Evolutionary conservation across 148 eudicot species (phyloP), one percentile per base, ranked within the genome.

Genomic region (Polygonum maritimum): DNA sequence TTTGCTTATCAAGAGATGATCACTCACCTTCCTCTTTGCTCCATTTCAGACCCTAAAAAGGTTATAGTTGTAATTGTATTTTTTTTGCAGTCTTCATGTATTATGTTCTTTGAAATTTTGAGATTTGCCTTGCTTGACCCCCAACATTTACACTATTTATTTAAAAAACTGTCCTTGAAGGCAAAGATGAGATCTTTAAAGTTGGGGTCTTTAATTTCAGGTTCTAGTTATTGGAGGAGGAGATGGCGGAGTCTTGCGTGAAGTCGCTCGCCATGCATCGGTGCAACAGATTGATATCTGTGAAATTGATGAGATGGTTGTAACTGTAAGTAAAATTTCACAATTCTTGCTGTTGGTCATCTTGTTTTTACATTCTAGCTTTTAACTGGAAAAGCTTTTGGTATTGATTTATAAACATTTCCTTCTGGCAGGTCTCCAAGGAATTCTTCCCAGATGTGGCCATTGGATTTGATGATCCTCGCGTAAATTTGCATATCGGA

Each of bases 211-310:
- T 72, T 19, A 2, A 12, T 52, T 76, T 73, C 80, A 95, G 98
- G 97, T 95, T 76, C 82, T 95, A 82, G 97, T 95, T 49, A 95
- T 95, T 86, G 97, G 99, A 76, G 99, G 97, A 77, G 99, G 99
- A 76, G 99, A 95, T 84, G 99, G 99, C 48, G 99, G 99, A 75
- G 99, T 95, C 76, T 77, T 92, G 75, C 99, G 99, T 76, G 99
- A 95, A 83, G 92, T 95, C n/a, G 82, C 99, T 74, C 99, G 99
- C 75, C 87, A 95, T 86, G 75, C 97, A 74, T 84, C 97, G 7
- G 86, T 95, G 48, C 97, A 95, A 81, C 93, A 92, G 65, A 86
- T 95, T 26, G 99, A 95, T 77, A 92, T 95, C 48, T 92, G 97
- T 81, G 99, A 95, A 86, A 95, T 95, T 73, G 99, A 95, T 81